These are phyloP conservation scores for Skeletonema grethae DNA, from an alignment of 108 stramenopile species.

Conservation along the genomic window DNA sequence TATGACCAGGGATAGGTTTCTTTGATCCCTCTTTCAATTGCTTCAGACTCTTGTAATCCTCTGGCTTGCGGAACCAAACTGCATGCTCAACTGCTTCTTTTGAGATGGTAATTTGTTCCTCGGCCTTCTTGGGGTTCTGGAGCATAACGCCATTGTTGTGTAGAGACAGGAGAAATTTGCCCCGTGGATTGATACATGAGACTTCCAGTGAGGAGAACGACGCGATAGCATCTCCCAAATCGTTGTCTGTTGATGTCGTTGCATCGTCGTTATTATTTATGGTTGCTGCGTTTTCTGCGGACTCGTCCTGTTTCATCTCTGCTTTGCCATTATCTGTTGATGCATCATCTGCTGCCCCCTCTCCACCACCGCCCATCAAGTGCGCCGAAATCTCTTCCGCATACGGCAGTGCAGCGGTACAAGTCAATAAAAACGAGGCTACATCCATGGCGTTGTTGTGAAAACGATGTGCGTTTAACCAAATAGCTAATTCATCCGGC, in stretches of 20 bases:
- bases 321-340: too few relatives aligned
- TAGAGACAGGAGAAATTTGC: constrained; percentile 47
- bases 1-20: constrained; percentile 29
- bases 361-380: constrained; percentile 31
- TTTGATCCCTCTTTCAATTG: constrained; percentile 8
- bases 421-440: constrained; percentile 43
- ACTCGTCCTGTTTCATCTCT: constrained; percentile 6
- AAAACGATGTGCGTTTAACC: constrained; percentile 33
- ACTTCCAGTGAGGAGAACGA: constrained; percentile 33
- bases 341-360: constrained; percentile 1
- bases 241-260: neutral
- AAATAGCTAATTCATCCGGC: constrained; percentile 33
- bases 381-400: constrained; percentile 46
- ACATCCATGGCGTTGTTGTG: constrained; percentile 39
- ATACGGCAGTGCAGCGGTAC: constrained; percentile 42
- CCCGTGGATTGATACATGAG: constrained; percentile 61
- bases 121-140: constrained; percentile 48
- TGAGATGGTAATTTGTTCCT: constrained; percentile 31
- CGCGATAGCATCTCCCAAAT: neutral
- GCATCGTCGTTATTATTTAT: neutral
- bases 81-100: constrained; percentile 31
- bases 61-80: constrained; percentile 71
- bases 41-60: constrained; percentile 58
- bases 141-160: constrained; percentile 49
- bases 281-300: neutral